Evolutionary conservation across 352 stramenopile species (phyloP), one percentile per base, ranked within the genome.

Genomic region (Pythium rishiriense): DNA sequence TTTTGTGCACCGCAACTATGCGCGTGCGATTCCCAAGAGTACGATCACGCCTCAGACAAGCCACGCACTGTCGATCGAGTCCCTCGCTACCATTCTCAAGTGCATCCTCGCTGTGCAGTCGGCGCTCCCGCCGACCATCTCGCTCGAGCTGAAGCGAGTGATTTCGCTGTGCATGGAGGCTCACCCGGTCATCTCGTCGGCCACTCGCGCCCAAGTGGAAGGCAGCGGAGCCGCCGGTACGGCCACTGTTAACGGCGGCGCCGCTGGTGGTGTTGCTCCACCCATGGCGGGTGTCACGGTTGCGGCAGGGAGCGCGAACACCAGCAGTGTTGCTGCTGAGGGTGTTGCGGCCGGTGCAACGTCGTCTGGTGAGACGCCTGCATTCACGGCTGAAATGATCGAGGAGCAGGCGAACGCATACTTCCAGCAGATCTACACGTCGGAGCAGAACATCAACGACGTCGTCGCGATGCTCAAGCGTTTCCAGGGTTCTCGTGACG

Each of bases 401-500:
- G 97, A 99, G 82, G 96, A 99, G 75, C 92, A 98, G 69, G 97
- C 97, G 21, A 99, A 99, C 72, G 90, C 90, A 10, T 99, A 99
- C 74, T 99, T 99, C 76, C 97, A 99, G 77, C 96, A 98, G 72
- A 99, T 99, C 59, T 99, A 99, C 79, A 98, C 93, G 15, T 97
- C 89, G 10, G 96, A 99, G 74, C 94, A 99, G 73, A 98, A 97
- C 64, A 98, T 99, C 65, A 97, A 97, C 29, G 96, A 98, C 64
- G 94, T 99, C 12, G 96, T 99, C 29, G 93, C 97, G 63, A 99
- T 99, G 94, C 84, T 99, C 33, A 98, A 99, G 75, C 87, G 88
- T n/a, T 99, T 99, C 84, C 98, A 99, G 80, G 87, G 82, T 24
- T 99, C 94, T 15, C 90, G 90, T 10, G 96, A 99, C 62, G 85